These are phyloP conservation scores for Pleurotus sapidus DNA, from an alignment of 768 basidiomycete genomes.

Conservation along the genomic window DNA sequence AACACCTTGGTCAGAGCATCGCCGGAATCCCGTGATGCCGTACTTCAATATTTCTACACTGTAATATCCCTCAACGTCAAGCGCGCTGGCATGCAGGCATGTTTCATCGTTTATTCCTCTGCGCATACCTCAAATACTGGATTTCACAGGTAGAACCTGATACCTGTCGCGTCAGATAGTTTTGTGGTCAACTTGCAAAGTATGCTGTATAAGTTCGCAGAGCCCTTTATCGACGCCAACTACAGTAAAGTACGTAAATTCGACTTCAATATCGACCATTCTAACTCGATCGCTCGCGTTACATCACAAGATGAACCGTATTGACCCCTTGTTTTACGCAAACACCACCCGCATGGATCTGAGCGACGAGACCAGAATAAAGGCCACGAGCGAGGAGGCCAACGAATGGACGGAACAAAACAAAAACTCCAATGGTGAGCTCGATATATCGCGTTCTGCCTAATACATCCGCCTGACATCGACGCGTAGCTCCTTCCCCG, in stretches of 20 bases:
- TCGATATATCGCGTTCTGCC: background rate
- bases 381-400: conserved; percentile 88
- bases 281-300: background rate
- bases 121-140: conserved; percentile 1
- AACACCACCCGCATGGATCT: conserved; percentile 71
- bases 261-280: background rate
- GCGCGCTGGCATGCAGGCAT: conserved; percentile 87
- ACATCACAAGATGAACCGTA: conserved; percentile 73
- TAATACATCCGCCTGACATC: background rate
- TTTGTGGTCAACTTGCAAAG: conserved; percentile 90
- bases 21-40: conserved; percentile 73
- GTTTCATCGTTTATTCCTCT: conserved; percentile 9
- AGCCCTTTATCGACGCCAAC: conserved; percentile 92
- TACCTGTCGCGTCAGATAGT: conserved; percentile 85
- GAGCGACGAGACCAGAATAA: conserved; percentile 90
- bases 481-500: conserved; percentile 50
- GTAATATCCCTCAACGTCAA: conserved; percentile 75
- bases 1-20: conserved; percentile 86
- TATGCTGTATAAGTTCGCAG: conserved; percentile 81
- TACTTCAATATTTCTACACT: conserved; percentile 78
- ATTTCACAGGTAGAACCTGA: conserved; percentile 67
- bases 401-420: conserved; percentile 63
- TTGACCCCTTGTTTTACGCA: conserved; percentile 81
- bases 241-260: conserved; percentile 69
- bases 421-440: conserved; percentile 39